Evolutionary conservation across 768 basidiomycete genomes (phyloP).

Genomic region (Gymnopilus dilepis): DNA sequence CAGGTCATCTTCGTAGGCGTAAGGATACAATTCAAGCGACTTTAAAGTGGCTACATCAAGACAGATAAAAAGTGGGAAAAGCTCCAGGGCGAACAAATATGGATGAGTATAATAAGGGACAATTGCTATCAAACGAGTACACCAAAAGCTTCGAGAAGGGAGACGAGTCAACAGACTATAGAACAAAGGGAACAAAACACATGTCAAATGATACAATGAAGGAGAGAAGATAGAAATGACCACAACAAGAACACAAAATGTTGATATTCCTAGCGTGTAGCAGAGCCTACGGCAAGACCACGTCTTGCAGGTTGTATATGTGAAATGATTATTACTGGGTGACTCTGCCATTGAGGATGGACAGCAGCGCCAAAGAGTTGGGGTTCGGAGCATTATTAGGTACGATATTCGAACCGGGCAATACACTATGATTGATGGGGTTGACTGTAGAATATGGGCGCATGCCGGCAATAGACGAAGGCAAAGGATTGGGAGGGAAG

Average conservation of each 20-base stretch:
- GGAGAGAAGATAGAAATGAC: not conserved
- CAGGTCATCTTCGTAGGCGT: constrained; percentile 13
- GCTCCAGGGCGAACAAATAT: constrained; percentile 10
- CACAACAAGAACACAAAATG: not conserved
- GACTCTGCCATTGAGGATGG: constrained; percentile 34
- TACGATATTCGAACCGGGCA: constrained; percentile 13
- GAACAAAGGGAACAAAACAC: constrained; percentile 19
- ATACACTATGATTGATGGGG: constrained; percentile 13
- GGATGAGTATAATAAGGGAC: constrained; percentile 7
- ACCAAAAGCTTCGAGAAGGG: not conserved
- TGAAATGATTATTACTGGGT: constrained; percentile 13
- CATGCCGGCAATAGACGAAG: constrained; percentile 12
- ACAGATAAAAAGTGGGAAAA: constrained; percentile 24
- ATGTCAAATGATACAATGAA: constrained; percentile 16
- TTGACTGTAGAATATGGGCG: constrained; percentile 22
- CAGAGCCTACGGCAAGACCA: not conserved
- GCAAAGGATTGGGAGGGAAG: constrained; percentile 10
- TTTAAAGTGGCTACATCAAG: constrained; percentile 15
- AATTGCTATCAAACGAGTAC: not conserved
- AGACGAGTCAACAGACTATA: constrained; percentile 7
- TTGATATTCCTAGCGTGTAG: not conserved
- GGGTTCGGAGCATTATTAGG: constrained; percentile 18
- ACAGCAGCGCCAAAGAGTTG: constrained; percentile 30
- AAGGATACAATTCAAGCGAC: constrained; percentile 26
- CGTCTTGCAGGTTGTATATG: constrained; percentile 15